Evolutionary conservation across 495 filamentous ascomycete genomes (phyloP), one percentile per base, ranked within the genome.

Genomic region (Penicillium pulvis): DNA sequence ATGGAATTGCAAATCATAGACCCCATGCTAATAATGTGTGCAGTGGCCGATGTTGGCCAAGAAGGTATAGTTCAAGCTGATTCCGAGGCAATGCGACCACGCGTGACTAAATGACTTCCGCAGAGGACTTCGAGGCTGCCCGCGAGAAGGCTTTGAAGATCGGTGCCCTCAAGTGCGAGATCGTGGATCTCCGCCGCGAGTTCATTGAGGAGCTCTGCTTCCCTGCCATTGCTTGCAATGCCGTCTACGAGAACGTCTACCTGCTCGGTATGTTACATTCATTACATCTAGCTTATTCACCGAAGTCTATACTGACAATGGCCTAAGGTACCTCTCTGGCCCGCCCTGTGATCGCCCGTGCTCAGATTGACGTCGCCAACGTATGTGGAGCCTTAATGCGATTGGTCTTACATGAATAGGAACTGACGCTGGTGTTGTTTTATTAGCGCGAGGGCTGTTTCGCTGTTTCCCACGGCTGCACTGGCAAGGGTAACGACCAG

Each of bases 201-300:
- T 93, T 96, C 63, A 84, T 95, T 63, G 88, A 93, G 65, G 82
- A 96, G 78, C 81, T 96, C 14, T 91, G 91, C 77, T 93, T 88
- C 84, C 88, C 84, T 51, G 93, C 93, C 55, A 85, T 96, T 64
- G 73, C 69, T 56, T 92, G 89, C 83, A 93, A 94, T 66, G 91
- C 90, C 65, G 85, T 90, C 71, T 94, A 92, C 75, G 90, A 96
- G 79, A 86, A 88, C 65, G 80, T 86, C 55, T 92, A 92, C 77
- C 85, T 92, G 47, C 80, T 92, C 30, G 90, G 86, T 82, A 78
- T 51, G 65, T 44, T 44, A 39, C 24, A 20, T 23, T 26, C 4
- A 4, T 43, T 42, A 5, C 10, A 26, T 33, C 11, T 14, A 8
- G 24, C 24, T 11, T 2, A 17, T 19, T 36, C 1, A 24, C 17